Conservation (phyloP, 106 monocot species). For the Dioscorea alata region DNA sequence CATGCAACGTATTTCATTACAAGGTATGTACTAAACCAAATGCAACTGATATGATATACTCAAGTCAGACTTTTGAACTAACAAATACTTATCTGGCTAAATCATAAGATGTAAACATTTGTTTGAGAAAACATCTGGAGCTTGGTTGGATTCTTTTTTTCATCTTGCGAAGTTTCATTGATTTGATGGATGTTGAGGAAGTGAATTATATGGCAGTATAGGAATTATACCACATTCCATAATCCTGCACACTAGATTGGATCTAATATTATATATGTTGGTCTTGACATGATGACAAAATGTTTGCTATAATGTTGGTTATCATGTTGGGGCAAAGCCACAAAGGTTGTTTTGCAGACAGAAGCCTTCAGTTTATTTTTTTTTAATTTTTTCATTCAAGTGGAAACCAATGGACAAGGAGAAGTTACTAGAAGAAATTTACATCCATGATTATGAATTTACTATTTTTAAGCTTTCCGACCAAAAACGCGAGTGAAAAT, state of each 20-base stretch:
- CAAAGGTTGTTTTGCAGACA: constrained; percentile 46
- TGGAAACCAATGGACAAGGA: constrained; percentile 31
- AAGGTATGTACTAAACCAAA: too few species aligned
- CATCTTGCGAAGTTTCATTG: constrained; percentile 95
- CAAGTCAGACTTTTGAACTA: constrained; percentile 21
- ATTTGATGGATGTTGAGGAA: background rate
- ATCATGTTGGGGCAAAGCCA: constrained; percentile 71
- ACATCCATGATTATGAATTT: too few species aligned
- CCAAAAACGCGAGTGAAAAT: too few species aligned
- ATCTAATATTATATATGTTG: constrained; percentile 82
- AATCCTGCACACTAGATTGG: constrained; percentile 68
- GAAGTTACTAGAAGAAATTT: background rate
- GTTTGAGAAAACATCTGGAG: constrained; percentile 63
- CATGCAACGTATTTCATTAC: too few species aligned
- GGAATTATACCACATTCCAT: background rate
- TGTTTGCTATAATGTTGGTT: constrained; percentile 81
- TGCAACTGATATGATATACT: too few species aligned
- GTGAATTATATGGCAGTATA: too few species aligned
- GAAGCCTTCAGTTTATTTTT: constrained; percentile 28
- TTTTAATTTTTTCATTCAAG: constrained; percentile 9
- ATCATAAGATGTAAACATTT: constrained; percentile 58
- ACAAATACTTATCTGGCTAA: constrained; percentile 68
- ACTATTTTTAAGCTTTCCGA: too few species aligned
- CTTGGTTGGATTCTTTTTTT: constrained; percentile 67
- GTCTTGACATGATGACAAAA: constrained; percentile 81